Evolutionary conservation across 441 rosid genomes (phyloP).

Genomic region (Omphalea diandra): DNA sequence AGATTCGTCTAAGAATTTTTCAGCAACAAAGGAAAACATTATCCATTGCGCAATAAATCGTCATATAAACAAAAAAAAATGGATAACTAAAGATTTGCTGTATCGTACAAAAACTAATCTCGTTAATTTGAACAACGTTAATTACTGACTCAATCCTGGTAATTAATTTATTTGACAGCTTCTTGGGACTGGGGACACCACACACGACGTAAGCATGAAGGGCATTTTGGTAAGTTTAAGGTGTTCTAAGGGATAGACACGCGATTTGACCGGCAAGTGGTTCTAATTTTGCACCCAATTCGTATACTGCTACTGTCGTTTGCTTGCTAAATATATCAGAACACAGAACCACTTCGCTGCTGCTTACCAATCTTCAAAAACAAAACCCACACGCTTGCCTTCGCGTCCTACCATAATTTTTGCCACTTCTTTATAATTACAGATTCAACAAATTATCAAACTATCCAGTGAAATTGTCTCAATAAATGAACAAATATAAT

Average conservation of each 20-base stretch:
- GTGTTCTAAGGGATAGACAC: not conserved
- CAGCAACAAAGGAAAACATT: too few species aligned
- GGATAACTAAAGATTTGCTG: too few species aligned
- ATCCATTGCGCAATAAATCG: too few species aligned
- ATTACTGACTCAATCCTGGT: not conserved
- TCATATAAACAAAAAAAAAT: not conserved
- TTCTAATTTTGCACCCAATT: not conserved
- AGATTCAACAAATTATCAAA: too few species aligned
- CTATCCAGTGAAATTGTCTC: too few species aligned
- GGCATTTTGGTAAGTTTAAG: not conserved
- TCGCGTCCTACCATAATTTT: not conserved
- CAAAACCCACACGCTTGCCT: slow-evolving; percentile 33
- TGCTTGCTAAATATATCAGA: not conserved
- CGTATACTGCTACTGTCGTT: not conserved
- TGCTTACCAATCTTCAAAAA: not conserved
- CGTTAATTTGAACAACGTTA: slow-evolving; percentile 14
- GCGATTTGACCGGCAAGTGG: slow-evolving; percentile 4
- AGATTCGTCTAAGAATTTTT: too few species aligned
- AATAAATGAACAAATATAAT: too few species aligned
- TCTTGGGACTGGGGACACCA: slow-evolving; percentile 16
- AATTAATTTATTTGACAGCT: slow-evolving; percentile 9
- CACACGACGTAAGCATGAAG: not conserved
- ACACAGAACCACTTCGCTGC: not conserved
- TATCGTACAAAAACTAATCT: not conserved
- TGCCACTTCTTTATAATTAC: not conserved